Percentiles rank a stretch among this genome's conserved stretches.
Conservation (phyloP, 345 rosid genomes). For the Salix dunnii region DNA sequence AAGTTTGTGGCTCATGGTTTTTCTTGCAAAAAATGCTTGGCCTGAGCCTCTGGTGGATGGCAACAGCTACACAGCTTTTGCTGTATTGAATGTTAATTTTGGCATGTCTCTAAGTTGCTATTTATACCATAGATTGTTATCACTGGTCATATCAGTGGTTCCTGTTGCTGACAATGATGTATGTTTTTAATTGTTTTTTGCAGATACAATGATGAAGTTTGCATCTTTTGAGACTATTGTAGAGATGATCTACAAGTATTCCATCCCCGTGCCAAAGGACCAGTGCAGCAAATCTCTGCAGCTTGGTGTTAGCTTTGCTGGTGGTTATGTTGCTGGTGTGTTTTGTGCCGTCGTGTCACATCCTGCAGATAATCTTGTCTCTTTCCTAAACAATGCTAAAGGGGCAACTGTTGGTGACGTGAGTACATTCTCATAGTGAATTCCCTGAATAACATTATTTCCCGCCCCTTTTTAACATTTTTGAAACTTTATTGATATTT, state of each 20-base stretch:
- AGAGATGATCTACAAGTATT: constrained; percentile 82
- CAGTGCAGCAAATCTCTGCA: constrained; percentile 83
- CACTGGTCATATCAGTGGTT: not conserved
- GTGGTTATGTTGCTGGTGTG: constrained; percentile 91
- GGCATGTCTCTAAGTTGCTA: not conserved
- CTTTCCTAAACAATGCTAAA: constrained; percentile 95
- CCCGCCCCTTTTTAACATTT: not conserved
- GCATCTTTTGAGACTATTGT: constrained; percentile 93
- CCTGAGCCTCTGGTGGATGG: not conserved
- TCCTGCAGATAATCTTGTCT: constrained; percentile 94
- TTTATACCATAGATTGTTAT: not conserved
- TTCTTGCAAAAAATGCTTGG: not conserved
- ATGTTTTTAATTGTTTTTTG: constrained; percentile 1
- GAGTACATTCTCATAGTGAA: constrained; percentile 19
- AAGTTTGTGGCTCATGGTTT: not conserved
- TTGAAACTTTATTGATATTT: not conserved
- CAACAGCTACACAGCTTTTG: not conserved
- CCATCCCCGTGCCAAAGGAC: constrained; percentile 75
- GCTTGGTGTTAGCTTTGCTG: constrained; percentile 91
- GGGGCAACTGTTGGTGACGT: constrained; percentile 98
- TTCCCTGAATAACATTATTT: not conserved
- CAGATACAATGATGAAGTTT: constrained; percentile 99
- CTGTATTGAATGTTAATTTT: not conserved
- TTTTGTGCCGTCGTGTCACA: constrained; percentile 87
- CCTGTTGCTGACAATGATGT: not conserved